These are phyloP conservation scores for Colletotrichum navitas DNA, from an alignment of 2,329 filamentous ascomycete species.

Conservation along the genomic window DNA sequence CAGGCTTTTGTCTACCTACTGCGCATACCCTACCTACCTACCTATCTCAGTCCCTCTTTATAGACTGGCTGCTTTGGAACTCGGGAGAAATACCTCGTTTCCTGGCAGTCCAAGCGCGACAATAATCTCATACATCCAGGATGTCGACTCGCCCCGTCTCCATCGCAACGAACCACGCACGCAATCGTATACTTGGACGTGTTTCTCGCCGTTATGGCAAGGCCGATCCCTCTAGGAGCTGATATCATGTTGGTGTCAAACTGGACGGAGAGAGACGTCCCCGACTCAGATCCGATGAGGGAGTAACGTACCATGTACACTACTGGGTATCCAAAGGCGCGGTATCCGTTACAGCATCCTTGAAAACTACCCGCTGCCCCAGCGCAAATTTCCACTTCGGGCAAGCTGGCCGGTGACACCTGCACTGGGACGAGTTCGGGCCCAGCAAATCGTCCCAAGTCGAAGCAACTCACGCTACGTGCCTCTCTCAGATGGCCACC, in stretches of 20 bases:
- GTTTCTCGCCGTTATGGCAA: constrained; percentile 1
- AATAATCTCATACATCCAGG: not conserved
- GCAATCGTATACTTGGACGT: not conserved
- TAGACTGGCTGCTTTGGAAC: not conserved
- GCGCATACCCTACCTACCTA: not conserved
- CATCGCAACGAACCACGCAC: not conserved
- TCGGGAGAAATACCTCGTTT: not conserved
- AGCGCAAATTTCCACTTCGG: constrained; percentile 1
- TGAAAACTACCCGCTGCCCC: not conserved
- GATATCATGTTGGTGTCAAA: constrained; percentile 3
- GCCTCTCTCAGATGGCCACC: constrained; percentile 10
- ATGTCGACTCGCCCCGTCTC: not conserved
- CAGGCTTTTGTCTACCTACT: not conserved
- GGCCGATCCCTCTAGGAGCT: not conserved
- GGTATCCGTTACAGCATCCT: constrained; percentile 24
- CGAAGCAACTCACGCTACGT: constrained; percentile 16
- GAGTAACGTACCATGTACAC: not conserved
- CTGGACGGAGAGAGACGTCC: constrained; percentile 3
- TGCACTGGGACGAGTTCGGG: constrained; percentile 5
- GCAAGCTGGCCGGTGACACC: constrained; percentile 9
- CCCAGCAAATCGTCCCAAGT: constrained; percentile 15
- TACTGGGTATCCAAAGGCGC: not conserved
- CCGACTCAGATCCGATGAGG: constrained; percentile 15
- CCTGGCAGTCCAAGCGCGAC: not conserved
- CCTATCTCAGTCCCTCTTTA: not conserved